Conservation (phyloP, 1,284 basidiomycete genomes). For the Sanghuangporus baumii region DNA sequence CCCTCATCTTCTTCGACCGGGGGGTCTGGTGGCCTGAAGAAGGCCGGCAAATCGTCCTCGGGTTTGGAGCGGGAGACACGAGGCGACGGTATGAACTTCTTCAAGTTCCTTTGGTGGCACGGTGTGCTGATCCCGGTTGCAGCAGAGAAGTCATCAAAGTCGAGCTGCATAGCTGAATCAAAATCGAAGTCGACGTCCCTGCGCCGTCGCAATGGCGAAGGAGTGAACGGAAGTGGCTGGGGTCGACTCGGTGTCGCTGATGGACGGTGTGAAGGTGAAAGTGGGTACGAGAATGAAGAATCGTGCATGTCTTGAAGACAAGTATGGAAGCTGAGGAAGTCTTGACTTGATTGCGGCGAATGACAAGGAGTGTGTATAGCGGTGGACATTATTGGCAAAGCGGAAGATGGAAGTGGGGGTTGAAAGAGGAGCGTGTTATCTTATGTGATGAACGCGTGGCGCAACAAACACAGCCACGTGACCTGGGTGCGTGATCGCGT, state of each 20-base stretch:
- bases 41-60: conserved; percentile 5
- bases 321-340: conserved; percentile 11
- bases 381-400: conserved; percentile 13
- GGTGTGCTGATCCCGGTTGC: conserved; percentile 15
- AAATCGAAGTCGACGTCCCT: conserved; percentile 7
- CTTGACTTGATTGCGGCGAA: conserved; percentile 5
- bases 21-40: conserved; percentile 1
- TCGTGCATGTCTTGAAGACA: conserved; percentile 3
- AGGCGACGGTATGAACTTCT: not conserved
- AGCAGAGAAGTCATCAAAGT: conserved; percentile 17
- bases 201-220: conserved; percentile 14
- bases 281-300: conserved; percentile 9
- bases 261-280: conserved; percentile 8
- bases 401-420: not conserved
- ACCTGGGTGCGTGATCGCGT: not conserved
- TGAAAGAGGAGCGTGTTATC: not conserved
- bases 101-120: not conserved
- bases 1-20: conserved; percentile 16
- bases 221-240: conserved; percentile 15
- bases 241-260: conserved; percentile 15
- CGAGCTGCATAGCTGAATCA: conserved; percentile 16
- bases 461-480: not conserved
- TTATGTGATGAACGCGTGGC: not conserved
- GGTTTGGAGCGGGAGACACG: conserved; percentile 2
- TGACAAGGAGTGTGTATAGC: conserved; percentile 16